Conservation (phyloP, 2,329 filamentous ascomycete species). For the Penicillium digitatum region DNA sequence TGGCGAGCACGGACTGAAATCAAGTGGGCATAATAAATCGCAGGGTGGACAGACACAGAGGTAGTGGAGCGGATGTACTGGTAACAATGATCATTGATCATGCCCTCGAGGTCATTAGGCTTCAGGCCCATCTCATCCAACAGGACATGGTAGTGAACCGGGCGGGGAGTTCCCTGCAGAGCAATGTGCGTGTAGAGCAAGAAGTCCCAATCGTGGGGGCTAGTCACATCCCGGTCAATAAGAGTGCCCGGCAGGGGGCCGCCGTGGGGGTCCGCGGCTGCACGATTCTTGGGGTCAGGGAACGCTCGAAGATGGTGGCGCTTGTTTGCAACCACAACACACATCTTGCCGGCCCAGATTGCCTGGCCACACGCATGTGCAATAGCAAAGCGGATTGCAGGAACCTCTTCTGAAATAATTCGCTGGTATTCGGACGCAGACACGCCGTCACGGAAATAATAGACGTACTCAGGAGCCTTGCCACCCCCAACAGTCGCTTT, state of each 20-base stretch:
- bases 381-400: slow-evolving; percentile 10
- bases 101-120: slow-evolving; percentile 69
- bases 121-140: slow-evolving; percentile 70
- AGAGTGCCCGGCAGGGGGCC: slow-evolving; percentile 85
- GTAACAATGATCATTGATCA: slow-evolving; percentile 94
- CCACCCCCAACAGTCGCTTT: slow-evolving; percentile 51
- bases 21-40: slow-evolving; percentile 93
- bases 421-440: slow-evolving; percentile 79
- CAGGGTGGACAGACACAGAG: slow-evolving; percentile 73
- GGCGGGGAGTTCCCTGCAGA: slow-evolving; percentile 89
- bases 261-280: slow-evolving; percentile 64
- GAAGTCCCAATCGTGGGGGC: slow-evolving; percentile 87
- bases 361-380: slow-evolving; percentile 5
- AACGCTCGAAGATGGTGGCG: slow-evolving; percentile 94
- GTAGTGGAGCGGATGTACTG: slow-evolving; percentile 90
- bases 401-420: slow-evolving; percentile 74
- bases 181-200: slow-evolving; percentile 69
- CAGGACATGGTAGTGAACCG: slow-evolving; percentile 88
- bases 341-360: slow-evolving; percentile 60
- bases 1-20: slow-evolving; percentile 73
- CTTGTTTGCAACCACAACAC: slow-evolving; percentile 85
- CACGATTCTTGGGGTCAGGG: slow-evolving; percentile 55
- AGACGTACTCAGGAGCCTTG: slow-evolving; percentile 65
- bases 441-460: slow-evolving; percentile 92
- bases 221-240: slow-evolving; percentile 84